phyloP scores from a whole-genome alignment of 2,329 filamentous ascomycete genomes.

The Magnaporthales sp. region DNA sequence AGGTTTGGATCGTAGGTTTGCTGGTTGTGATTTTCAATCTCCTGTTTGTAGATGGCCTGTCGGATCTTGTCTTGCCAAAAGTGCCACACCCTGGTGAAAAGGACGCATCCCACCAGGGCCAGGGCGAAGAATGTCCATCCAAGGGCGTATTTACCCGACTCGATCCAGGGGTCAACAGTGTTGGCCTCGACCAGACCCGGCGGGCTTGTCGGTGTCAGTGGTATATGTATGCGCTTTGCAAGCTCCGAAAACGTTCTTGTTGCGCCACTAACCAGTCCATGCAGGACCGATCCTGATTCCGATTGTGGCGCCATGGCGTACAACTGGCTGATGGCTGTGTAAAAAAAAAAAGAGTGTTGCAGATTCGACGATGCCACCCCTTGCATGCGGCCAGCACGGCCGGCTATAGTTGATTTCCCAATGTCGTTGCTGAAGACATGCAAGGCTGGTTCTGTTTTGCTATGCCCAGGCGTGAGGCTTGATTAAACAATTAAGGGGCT shows the following conservation, averaged over 20 bases:
- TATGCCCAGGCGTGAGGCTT: no score
- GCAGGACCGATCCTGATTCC: neutral
- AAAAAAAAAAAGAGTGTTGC: no score
- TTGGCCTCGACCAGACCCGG: slow-evolving; percentile 53
- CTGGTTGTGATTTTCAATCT: slow-evolving; percentile 58
- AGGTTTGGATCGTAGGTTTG: slow-evolving; percentile 28
- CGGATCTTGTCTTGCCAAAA: slow-evolving; percentile 91
- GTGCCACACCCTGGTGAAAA: slow-evolving; percentile 71
- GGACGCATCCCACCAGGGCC: slow-evolving; percentile 57
- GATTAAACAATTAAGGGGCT: no score
- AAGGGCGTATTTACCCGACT: slow-evolving; percentile 77
- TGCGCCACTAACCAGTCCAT: slow-evolving; percentile 14
- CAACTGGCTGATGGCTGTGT: no score
- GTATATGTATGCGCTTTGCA: slow-evolving; percentile 49
- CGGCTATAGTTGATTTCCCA: no score
- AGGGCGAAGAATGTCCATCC: slow-evolving; percentile 86
- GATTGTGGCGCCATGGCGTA: neutral
- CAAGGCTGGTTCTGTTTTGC: no score
- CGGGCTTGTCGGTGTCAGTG: slow-evolving; percentile 49
- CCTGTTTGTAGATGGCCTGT: slow-evolving; percentile 79
- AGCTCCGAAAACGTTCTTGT: slow-evolving; percentile 28
- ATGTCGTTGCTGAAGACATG: no score
- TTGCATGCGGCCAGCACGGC: no score
- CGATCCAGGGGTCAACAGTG: slow-evolving; percentile 67
- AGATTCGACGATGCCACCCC: no score